Evolutionary conservation across 768 basidiomycete genomes (phyloP).

Genomic region (Fomitopsis serialis): DNA sequence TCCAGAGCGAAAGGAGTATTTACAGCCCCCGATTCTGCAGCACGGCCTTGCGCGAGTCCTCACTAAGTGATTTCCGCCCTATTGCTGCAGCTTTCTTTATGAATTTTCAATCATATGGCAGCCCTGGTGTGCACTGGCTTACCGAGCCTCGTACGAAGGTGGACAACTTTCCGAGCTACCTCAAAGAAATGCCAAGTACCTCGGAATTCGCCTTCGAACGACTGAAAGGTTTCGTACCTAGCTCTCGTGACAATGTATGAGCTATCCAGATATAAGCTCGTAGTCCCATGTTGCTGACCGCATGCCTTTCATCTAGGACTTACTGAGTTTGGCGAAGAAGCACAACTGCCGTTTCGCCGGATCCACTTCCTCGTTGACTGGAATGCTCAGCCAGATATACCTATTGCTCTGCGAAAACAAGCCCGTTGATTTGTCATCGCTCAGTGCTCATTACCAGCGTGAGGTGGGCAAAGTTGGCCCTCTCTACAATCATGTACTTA

Average conservation of each 20-base stretch:
- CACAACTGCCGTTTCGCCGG: conserved; percentile 67
- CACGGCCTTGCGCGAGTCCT: conserved; percentile 67
- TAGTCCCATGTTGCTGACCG: too few relatives aligned
- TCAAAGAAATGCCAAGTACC: conserved; percentile 71
- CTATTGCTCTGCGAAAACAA: conserved; percentile 77
- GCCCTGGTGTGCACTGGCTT: conserved; percentile 86
- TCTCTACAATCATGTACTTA: too few relatives aligned
- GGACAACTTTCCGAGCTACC: conserved; percentile 74
- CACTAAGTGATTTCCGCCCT: conserved; percentile 50
- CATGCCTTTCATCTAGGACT: conserved; percentile 52
- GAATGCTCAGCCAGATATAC: conserved; percentile 83
- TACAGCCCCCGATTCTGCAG: conserved; percentile 56
- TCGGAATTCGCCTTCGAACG: conserved; percentile 84
- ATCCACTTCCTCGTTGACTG: conserved; percentile 86
- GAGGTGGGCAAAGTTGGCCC: conserved; percentile 39
- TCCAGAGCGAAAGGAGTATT: conserved; percentile 35
- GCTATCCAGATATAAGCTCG: too few relatives aligned
- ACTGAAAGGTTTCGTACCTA: conserved; percentile 65
- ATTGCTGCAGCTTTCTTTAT: neutral
- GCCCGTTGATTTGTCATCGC: conserved; percentile 49
- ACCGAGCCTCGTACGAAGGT: conserved; percentile 81
- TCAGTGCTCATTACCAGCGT: conserved; percentile 55
- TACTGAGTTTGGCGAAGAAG: conserved; percentile 52
- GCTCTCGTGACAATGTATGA: conserved; percentile 68
- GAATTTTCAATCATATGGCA: conserved; percentile 25